Conservation (phyloP, 345 rosid species). For the Brassica juncea region DNA sequence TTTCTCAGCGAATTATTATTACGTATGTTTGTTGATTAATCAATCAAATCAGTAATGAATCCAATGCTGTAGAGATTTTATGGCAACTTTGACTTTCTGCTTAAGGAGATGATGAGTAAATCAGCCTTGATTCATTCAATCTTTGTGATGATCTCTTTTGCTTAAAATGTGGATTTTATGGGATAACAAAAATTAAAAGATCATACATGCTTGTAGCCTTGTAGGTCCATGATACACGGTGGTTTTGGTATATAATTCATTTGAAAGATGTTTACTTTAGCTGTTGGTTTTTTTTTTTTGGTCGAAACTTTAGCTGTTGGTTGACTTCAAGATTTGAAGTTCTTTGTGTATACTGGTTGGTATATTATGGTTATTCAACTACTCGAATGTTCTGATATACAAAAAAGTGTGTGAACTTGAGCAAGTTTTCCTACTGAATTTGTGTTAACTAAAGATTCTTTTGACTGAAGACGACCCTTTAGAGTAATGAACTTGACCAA, state of each 20-base stretch:
- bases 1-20: no score
- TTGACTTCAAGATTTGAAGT: not conserved
- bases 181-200: no score
- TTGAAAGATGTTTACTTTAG: not conserved
- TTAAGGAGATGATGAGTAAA: not conserved
- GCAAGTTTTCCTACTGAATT: not conserved
- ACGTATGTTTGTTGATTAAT: no score
- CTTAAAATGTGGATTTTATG: not conserved
- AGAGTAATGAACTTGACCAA: constrained; percentile 22
- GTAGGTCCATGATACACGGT: not conserved
- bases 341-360: not conserved
- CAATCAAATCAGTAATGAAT: no score
- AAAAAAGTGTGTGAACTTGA: no score
- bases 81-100: no score
- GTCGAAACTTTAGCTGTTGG: not conserved
- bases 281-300: no score
- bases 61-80: no score
- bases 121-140: not conserved
- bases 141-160: not conserved
- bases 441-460: constrained; percentile 14
- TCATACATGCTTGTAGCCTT: not conserved
- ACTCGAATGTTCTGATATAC: not conserved
- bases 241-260: not conserved
- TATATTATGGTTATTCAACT: no score
- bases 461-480: constrained; percentile 39